These are phyloP conservation scores for Vanrija humicola DNA, from an alignment of 1,284 basidiomycete species.

Conservation along the genomic window DNA sequence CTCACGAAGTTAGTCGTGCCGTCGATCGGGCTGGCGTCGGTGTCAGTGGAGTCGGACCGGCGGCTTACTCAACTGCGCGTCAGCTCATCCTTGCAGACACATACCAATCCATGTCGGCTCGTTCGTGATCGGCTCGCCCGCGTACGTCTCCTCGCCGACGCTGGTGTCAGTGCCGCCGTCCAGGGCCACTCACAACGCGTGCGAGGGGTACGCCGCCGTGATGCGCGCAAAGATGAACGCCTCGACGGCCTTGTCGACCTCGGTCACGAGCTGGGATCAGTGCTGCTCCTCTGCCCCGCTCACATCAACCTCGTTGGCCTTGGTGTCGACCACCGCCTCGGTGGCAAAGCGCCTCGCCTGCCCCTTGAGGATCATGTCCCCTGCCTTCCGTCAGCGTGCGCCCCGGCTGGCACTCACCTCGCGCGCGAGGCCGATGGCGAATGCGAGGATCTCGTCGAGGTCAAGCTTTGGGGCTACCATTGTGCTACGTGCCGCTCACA, in stretches of 20 bases:
- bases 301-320: constrained; percentile 83
- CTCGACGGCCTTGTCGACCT: constrained; percentile 90
- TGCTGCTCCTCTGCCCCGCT: constrained; percentile 6
- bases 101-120: constrained; percentile 74
- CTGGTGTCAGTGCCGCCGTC: too few relatives aligned
- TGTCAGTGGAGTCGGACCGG: too few relatives aligned
- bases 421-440: constrained; percentile 65
- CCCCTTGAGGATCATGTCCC: constrained; percentile 49
- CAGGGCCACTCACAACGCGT: constrained; percentile 63
- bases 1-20: constrained; percentile 88
- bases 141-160: constrained; percentile 84
- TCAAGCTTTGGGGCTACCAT: constrained; percentile 41
- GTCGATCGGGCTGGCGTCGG: constrained; percentile 31
- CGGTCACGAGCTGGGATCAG: constrained; percentile 65
- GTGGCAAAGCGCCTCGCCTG: constrained; percentile 49
- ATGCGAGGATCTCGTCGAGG: constrained; percentile 63
- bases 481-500: too few relatives aligned
- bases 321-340: constrained; percentile 62
- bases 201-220: constrained; percentile 63
- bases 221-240: constrained; percentile 73
- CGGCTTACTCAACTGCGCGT: not conserved
- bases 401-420: constrained; percentile 6
- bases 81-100: constrained; percentile 48
- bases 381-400: constrained; percentile 33
- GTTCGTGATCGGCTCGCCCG: constrained; percentile 70